A percentile compares a stretch with the other conserved stretches of the same genome.
Conservation (phyloP, 257 asterid species). For the Solanum pennellii region DNA sequence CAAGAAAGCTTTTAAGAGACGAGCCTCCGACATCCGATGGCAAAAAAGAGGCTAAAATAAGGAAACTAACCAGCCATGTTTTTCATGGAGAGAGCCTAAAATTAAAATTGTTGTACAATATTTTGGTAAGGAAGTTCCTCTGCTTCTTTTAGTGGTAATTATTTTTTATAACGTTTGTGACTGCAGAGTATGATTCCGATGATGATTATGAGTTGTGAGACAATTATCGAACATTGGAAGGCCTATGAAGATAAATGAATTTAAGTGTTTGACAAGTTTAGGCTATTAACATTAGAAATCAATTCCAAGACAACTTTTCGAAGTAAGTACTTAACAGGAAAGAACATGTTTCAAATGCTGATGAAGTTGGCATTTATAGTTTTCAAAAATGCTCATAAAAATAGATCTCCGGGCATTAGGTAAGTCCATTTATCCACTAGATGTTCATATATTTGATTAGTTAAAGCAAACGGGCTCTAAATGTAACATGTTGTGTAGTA, state of each 20-base stretch:
- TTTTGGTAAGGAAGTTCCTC: not conserved
- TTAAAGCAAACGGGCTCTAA: not conserved
- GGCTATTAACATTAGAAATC: no score
- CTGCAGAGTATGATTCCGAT: slow-evolving; percentile 37
- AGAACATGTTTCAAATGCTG: no score
- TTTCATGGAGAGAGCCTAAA: slow-evolving; percentile 51
- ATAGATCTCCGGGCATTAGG: no score
- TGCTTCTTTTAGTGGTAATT: not conserved
- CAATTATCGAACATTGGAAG: no score
- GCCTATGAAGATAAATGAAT: no score
- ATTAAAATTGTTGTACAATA: slow-evolving; percentile 3
- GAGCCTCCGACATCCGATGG: slow-evolving; percentile 58
- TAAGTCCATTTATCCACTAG: no score
- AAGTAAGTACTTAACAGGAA: no score
- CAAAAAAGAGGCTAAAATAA: slow-evolving; percentile 42
- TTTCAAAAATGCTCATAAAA: no score
- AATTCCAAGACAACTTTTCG: no score
- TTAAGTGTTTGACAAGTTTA: no score
- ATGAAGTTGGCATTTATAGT: no score
- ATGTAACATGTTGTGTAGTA: slow-evolving; percentile 10
- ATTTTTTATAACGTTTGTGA: not conserved
- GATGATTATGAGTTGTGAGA: slow-evolving; percentile 9
- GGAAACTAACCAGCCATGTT: slow-evolving; percentile 42
- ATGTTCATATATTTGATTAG: not conserved
- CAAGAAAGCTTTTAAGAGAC: slow-evolving; percentile 51